Conservation (phyloP, 1,284 basidiomycete species). For the Heterobasidion irregulare region DNA sequence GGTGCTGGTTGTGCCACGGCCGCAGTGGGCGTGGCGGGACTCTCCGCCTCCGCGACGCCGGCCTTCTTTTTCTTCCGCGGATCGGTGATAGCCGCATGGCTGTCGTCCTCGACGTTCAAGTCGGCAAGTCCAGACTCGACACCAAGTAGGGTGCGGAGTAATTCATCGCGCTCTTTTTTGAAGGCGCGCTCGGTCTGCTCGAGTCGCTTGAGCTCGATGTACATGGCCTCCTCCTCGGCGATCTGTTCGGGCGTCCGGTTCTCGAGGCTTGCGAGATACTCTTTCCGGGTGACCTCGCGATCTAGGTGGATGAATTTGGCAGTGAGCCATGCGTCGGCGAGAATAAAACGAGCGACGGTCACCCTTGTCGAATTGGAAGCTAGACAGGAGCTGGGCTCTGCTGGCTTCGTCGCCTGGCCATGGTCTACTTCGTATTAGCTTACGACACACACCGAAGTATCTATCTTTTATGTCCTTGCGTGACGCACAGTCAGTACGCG, state of each 20-base stretch:
- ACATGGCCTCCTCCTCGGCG: constrained; percentile 93
- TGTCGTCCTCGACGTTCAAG: constrained; percentile 53
- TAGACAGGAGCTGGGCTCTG: constrained; percentile 61
- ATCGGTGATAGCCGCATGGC: constrained; percentile 25
- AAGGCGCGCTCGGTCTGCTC: constrained; percentile 91
- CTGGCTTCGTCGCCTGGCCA: constrained; percentile 73
- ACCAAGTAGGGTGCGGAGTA: constrained; percentile 79
- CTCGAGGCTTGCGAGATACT: constrained; percentile 82
- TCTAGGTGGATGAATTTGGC: constrained; percentile 34
- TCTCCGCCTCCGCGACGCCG: constrained; percentile 45
- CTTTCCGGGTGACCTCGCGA: constrained; percentile 85
- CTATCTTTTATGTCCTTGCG: constrained; percentile 87
- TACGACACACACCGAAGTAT: constrained; percentile 90
- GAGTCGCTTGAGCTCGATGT: constrained; percentile 88
- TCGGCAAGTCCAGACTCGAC: constrained; percentile 80
- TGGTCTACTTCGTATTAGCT: constrained; percentile 78
- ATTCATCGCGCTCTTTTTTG: constrained; percentile 84
- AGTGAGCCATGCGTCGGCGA: constrained; percentile 9
- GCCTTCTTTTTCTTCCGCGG: constrained; percentile 43
- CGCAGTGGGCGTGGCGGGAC: constrained; percentile 44
- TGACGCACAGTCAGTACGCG: background rate
- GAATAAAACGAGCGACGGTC: constrained; percentile 4
- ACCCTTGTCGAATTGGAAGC: constrained; percentile 84
- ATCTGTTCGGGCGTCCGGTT: constrained; percentile 84
- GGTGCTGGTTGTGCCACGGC: constrained; percentile 16